Conservation (phyloP, 768 basidiomycete genomes). For the Neoboletus magnificus region DNA sequence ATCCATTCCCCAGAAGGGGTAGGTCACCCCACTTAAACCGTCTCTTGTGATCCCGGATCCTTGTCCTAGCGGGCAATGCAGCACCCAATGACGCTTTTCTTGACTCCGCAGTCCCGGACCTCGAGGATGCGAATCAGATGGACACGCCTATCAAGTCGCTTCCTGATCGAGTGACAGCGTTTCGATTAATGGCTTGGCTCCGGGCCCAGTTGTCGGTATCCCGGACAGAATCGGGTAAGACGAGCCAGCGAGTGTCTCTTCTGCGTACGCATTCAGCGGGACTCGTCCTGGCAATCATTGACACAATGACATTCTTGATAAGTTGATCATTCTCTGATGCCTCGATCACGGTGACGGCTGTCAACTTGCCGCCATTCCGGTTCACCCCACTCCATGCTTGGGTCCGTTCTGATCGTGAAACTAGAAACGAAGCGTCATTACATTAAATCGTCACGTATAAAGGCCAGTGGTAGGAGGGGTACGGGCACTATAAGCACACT, state of each 20-base stretch:
- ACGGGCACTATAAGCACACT: neutral
- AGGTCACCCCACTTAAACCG: neutral
- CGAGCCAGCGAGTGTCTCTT: neutral
- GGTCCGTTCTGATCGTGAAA: neutral
- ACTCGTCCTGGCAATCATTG: too few relatives aligned
- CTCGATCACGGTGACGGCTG: too few relatives aligned
- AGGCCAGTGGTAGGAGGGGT: neutral
- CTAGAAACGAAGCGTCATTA: neutral
- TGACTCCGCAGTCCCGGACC: neutral
- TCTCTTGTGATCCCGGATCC: neutral
- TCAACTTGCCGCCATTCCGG: neutral
- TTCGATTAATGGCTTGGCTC: neutral
- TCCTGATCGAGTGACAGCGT: neutral
- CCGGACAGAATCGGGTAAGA: neutral
- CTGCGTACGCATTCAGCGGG: too few relatives aligned
- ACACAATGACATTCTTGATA: neutral
- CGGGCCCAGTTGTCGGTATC: too few relatives aligned
- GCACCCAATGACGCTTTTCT: neutral
- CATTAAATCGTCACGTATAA: neutral
- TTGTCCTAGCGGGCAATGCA: neutral
- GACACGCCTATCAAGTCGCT: neutral
- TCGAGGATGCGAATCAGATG: neutral
- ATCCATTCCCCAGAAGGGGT: neutral
- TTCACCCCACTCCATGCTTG: neutral
- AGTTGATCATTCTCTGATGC: too few relatives aligned